These are phyloP conservation scores for Suillus clintonianus DNA, from an alignment of 768 basidiomycete genomes.

Conservation along the genomic window DNA sequence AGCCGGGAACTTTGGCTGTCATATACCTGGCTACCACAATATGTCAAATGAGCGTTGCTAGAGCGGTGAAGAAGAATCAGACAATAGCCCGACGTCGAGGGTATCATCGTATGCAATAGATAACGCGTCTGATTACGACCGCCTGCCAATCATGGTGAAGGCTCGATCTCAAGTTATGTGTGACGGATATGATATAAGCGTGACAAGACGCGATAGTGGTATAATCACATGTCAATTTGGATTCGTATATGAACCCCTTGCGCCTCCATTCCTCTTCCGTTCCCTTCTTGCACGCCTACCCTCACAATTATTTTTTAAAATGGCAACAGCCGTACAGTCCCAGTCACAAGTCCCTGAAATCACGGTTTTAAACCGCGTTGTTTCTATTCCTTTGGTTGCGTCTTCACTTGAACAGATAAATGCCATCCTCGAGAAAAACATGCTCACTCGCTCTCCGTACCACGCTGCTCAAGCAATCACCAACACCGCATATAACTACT, in stretches of 20 bases:
- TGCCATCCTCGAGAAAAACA: slow-evolving; percentile 56
- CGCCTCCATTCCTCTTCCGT: not conserved
- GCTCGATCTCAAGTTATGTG: not conserved
- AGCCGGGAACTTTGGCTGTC: not conserved
- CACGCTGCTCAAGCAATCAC: slow-evolving; percentile 64
- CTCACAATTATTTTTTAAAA: slow-evolving; percentile 12
- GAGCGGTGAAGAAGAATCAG: not conserved
- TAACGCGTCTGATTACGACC: not conserved
- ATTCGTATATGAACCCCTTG: slow-evolving; percentile 8
- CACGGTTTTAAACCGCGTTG: slow-evolving; percentile 62
- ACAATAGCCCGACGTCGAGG: not conserved
- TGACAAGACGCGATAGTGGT: not conserved
- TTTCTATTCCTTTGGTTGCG: slow-evolving; percentile 73
- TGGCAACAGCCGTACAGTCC: slow-evolving; percentile 38
- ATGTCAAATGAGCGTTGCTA: not conserved
- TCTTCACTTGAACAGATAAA: slow-evolving; percentile 64
- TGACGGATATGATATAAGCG: not conserved
- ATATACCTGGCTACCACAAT: not conserved
- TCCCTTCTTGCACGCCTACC: not conserved
- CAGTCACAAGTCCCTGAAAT: slow-evolving; percentile 47
- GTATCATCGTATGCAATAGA: not conserved
- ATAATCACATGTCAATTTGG: slow-evolving; percentile 6
- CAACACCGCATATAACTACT: slow-evolving; percentile 56
- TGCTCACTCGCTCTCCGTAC: slow-evolving; percentile 66
- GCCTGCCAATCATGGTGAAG: not conserved